Percentiles rank a stretch among this genome's conserved stretches.
These are phyloP conservation scores for Glebionis coronaria DNA, from an alignment of 129 eudicot genomes.

Conservation along the genomic window DNA sequence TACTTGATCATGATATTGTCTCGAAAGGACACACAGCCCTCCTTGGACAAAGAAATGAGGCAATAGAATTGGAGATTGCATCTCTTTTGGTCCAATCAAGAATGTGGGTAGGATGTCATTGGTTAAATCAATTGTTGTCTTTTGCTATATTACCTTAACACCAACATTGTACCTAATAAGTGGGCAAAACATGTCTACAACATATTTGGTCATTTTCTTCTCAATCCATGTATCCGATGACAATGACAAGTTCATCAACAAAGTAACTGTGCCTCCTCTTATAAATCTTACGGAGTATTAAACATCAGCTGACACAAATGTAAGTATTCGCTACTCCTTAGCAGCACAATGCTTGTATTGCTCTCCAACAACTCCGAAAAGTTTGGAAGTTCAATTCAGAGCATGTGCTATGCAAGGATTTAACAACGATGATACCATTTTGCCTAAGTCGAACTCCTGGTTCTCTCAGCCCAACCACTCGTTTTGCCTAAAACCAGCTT, in stretches of 20 bases:
- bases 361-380: no score
- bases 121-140: constrained; percentile 22
- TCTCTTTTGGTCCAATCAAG: constrained; percentile 27
- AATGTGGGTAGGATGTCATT: constrained; percentile 22
- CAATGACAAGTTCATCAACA: background rate
- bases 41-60: constrained; percentile 21
- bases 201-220: constrained; percentile 20
- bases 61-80: constrained; percentile 14
- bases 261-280: background rate
- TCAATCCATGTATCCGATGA: constrained; percentile 4
- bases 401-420: no score
- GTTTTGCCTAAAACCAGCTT: no score
- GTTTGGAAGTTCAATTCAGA: no score
- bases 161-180: constrained; percentile 22
- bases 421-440: no score
- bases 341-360: no score
- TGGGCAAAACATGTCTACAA: constrained; percentile 28
- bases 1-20: constrained; percentile 7
- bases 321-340: no score
- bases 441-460: no score
- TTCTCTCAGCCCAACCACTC: no score
- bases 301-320: background rate
- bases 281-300: background rate
- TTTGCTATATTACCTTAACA: constrained; percentile 32
- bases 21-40: constrained; percentile 1